These are phyloP conservation scores for Epichloe bromicola DNA, from an alignment of 2,329 filamentous ascomycete genomes.

Conservation along the genomic window DNA sequence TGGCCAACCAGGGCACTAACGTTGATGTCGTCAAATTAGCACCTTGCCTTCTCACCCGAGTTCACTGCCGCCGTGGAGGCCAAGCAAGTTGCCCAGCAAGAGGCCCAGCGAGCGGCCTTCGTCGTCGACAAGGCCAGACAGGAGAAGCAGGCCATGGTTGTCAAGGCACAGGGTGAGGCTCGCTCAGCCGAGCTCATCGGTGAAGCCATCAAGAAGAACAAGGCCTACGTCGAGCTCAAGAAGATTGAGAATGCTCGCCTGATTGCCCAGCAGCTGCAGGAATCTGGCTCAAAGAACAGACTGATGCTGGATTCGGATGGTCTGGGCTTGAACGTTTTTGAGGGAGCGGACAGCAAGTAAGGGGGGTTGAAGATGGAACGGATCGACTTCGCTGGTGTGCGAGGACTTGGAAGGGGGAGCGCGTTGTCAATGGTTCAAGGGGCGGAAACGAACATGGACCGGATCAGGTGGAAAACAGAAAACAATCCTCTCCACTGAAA, in stretches of 20 bases:
- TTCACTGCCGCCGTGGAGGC: constrained; percentile 63
- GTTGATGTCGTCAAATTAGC: constrained; percentile 25
- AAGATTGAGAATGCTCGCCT: constrained; percentile 93
- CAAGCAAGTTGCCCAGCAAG: constrained; percentile 71
- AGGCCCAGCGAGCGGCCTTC: constrained; percentile 93
- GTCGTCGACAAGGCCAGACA: constrained; percentile 97
- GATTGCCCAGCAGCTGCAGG: constrained; percentile 81
- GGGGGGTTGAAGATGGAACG: background rate
- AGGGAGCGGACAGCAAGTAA: constrained; percentile 33
- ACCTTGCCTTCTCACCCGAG: constrained; percentile 60
- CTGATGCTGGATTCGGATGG: constrained; percentile 86
- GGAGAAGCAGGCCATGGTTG: constrained; percentile 98
- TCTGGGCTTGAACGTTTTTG: constrained; percentile 77
- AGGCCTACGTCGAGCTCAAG: constrained; percentile 90
- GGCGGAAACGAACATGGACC: background rate
- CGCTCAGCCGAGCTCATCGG: constrained; percentile 95
- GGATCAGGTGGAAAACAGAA: background rate
- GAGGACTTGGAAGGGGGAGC: background rate
- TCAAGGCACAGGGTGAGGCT: constrained; percentile 97
- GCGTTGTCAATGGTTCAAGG: background rate
- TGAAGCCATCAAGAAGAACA: constrained; percentile 98
- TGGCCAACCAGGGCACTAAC: background rate
- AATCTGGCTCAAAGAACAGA: constrained; percentile 78
- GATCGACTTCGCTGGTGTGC: background rate
- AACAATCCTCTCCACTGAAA: constrained; percentile 4